Base-by-base conservation (phyloP, 176 grass and related monocot species). In the Saccharum officinarum region DNA sequence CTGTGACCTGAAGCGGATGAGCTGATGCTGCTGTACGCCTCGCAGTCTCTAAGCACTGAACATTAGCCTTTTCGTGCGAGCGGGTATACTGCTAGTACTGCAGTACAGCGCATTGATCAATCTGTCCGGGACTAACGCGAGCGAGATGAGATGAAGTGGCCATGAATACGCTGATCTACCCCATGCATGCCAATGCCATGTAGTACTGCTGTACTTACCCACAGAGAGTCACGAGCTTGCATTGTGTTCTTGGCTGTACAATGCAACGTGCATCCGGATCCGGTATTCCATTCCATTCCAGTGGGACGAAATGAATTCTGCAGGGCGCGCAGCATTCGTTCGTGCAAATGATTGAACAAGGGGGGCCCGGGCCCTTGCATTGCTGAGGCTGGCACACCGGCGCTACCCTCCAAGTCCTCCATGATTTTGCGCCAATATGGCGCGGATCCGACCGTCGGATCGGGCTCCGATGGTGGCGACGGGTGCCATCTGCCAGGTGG, bases 341-440 rank as follows among this genome's bases (percentile, higher is more conserved):
- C 12, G 46, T 69, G 61, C 86, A 69, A 61, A 76, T 82, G 86
- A 87, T 82, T 82, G 79, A 47, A 46, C 23, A 36, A 25, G 8
- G 36, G 44, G 73, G 46, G 47, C 36, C 79, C 79, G 3, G 20
- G 3, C 59, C 10, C 10, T 12, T 26, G 50, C 50, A 3, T 34
- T 34, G 33, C 33, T 34, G 50, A 22, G 34, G 4, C 33, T 41
- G 2, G 37, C 55, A 41, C 20, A 39, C 42, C 40, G 15, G 49
- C n/a, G 38, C 38, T 39, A 36, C 22, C 38, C 69, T 47, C 23
- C 4, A 63, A 26, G 13, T 7, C 38, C 4, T 8, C 4, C 11
- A 40, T 77, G 37, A 54, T 77, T 37, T 3, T 22, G 12, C 3
- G 7, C 28, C 15, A 26, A 10, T 40, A 74, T 52, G 11, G 45